These are phyloP conservation scores for Litsea cubeba DNA, from an alignment of 164 flowering plant genomes.

Conservation along the genomic window DNA sequence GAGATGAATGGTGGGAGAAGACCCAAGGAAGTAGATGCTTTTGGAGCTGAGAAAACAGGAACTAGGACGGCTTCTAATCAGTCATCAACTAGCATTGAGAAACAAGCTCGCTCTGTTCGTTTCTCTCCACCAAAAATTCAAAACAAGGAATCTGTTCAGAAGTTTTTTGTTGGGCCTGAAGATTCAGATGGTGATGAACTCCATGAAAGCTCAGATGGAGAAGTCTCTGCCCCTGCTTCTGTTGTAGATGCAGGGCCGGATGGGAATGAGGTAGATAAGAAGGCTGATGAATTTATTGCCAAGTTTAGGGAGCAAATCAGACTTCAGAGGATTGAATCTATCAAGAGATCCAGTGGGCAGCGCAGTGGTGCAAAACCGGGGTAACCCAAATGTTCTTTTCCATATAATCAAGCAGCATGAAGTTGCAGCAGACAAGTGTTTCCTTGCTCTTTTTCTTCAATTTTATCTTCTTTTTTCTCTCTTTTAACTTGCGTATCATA, in stretches of 20 bases:
- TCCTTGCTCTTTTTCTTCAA: not conserved
- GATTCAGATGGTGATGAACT: constrained; percentile 29
- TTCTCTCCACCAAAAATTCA: not conserved
- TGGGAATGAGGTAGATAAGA: constrained; percentile 59
- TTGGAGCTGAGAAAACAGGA: constrained; percentile 1
- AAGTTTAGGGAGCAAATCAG: constrained; percentile 94
- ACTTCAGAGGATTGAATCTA: constrained; percentile 72
- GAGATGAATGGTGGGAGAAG: constrained; percentile 12
- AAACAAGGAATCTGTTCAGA: constrained; percentile 25
- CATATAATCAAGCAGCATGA: not conserved
- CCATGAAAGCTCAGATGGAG: constrained; percentile 14
- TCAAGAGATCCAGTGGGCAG: constrained; percentile 10
- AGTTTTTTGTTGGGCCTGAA: constrained; percentile 26
- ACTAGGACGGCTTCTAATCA: constrained; percentile 4
- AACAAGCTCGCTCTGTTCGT: constrained; percentile 13
- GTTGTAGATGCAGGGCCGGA: constrained; percentile 33
- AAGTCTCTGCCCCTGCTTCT: constrained; percentile 13
- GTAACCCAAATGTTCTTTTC: not conserved
- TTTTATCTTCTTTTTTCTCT: not conserved
- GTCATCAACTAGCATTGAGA: not conserved
- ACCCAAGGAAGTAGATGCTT: constrained; percentile 19
- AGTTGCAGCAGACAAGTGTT: not conserved
- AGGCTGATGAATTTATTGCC: constrained; percentile 92
- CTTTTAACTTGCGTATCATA: not conserved
- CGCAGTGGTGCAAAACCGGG: not conserved